Percentiles rank a stretch among this genome's conserved stretches.
These are phyloP conservation scores for Bryoerythrophyllum caledonicum DNA, from an alignment of 225 moss, liverwort and hornwort species.

Conservation along the genomic window DNA sequence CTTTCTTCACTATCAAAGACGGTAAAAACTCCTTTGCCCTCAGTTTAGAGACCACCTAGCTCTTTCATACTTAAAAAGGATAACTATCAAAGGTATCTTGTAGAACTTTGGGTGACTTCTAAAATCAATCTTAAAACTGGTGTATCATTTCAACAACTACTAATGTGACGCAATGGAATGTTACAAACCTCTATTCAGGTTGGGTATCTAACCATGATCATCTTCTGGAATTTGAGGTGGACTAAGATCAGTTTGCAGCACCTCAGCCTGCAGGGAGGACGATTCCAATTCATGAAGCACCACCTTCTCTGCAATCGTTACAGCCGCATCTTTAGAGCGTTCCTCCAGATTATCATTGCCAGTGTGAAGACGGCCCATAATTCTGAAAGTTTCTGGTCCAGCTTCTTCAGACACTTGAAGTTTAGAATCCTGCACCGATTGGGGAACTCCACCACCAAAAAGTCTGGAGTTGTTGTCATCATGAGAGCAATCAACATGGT, in stretches of 20 bases:
- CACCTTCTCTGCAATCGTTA: not conserved
- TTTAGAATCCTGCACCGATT: not conserved
- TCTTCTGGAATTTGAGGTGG: conserved; percentile 20
- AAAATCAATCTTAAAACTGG: not conserved
- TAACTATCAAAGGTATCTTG: too few species aligned
- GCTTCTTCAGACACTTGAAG: not conserved
- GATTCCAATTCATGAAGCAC: conserved; percentile 9
- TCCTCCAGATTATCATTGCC: not conserved
- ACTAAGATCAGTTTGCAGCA: conserved; percentile 14
- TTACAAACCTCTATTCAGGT: conserved; percentile 33
- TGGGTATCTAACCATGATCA: conserved; percentile 42
- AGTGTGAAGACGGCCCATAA: not conserved
- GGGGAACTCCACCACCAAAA: conserved; percentile 20
- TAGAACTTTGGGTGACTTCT: not conserved
- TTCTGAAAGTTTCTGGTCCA: not conserved
- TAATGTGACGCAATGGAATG: conserved; percentile 23
- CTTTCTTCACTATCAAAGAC: too few species aligned
- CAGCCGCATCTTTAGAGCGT: not conserved
- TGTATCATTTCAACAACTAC: not conserved
- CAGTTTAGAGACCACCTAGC: too few species aligned
- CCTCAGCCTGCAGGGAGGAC: not conserved
- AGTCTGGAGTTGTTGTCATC: conserved; percentile 26
- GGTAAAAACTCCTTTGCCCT: too few species aligned
- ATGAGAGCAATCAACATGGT: not conserved
- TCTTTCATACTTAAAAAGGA: too few species aligned